Evolutionary conservation across 2,329 filamentous ascomycete genomes (phyloP), one percentile per base, ranked within the genome.

Genomic region (Claviceps capensis): DNA sequence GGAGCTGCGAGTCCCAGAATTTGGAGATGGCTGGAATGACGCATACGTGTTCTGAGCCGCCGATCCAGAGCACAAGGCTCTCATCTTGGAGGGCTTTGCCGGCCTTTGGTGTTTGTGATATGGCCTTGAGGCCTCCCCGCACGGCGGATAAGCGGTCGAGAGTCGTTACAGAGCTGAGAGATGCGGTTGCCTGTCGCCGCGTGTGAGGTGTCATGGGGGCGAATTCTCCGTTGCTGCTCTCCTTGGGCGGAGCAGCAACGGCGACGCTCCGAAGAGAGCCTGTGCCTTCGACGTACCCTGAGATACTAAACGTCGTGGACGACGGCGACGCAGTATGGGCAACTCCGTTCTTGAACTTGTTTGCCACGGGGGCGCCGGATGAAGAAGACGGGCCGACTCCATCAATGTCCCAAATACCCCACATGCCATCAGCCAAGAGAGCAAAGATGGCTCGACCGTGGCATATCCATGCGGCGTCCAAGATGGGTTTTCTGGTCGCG

Each of bases 381-480:
- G 62, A 59, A 38, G 62, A 59, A 38, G 72, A 63, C 1, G 78
- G 76, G 41, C 75, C 75, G 34, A 71, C 71, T 7, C 79, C 77
- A 55, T 83, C 78, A 45, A 84, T 72, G 58, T 84, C 81, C 81
- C 81, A 84, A 37, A 84, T 76, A 14, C 79, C 81, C 81, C 81
- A 84, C 61, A 81, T 79, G 6, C 81, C 81, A 57, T 84, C 81
- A 1, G 76, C 75, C 3, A 83, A 67, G 2, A 84, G 68, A 1
- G 72, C 70, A 42, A 84, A 66, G 30, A 84, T 68, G 5, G 81
- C 80, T 47, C 76, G 72, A 9, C 81, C 81, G 53, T 76, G 74
- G 2, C 74, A 69, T 47, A 83, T 74, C 81, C 81, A 84, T 5
- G 75, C 72, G 1, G 81, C 78, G 48, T 79, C 79, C 14, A 83